These are phyloP conservation scores for Eucalyptus curtisii DNA, from an alignment of 345 rosid genomes.

Conservation along the genomic window DNA sequence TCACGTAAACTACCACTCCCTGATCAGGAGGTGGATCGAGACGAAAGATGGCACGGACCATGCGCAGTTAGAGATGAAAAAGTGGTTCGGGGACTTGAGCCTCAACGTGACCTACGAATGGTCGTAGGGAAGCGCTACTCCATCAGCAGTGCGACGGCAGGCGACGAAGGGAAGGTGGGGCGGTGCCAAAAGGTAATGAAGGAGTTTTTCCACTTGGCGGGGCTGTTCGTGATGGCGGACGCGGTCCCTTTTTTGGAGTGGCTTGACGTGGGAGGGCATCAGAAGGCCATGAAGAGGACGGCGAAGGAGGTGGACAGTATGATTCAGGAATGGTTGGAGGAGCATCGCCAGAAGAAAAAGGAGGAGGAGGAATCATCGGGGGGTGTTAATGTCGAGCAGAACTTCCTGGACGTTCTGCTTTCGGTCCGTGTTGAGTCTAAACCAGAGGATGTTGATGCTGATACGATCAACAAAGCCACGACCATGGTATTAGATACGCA, in stretches of 20 bases:
- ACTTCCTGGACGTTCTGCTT: slow-evolving; percentile 20
- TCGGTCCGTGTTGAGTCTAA: neutral
- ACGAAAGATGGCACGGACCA: neutral
- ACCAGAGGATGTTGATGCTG: neutral
- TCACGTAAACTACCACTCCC: neutral
- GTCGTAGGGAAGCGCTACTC: slow-evolving; percentile 5
- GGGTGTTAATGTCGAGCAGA: neutral
- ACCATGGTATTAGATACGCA: slow-evolving; percentile 10
- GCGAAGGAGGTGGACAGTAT: slow-evolving; percentile 7
- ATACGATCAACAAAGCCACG: slow-evolving; percentile 11
- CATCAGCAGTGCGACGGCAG: neutral
- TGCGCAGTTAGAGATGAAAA: slow-evolving; percentile 15
- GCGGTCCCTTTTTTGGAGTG: slow-evolving; percentile 14
- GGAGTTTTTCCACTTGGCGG: neutral
- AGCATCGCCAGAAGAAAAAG: slow-evolving; percentile 1
- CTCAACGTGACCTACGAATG: slow-evolving; percentile 8
- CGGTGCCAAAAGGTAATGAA: neutral
- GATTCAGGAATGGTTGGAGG: slow-evolving; percentile 7
- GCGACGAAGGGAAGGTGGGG: neutral
- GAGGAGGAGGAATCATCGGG: neutral
- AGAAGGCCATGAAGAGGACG: slow-evolving; percentile 10
- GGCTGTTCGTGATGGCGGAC: slow-evolving; percentile 11
- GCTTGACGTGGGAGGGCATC: slow-evolving; percentile 17
- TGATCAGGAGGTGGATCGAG: neutral
- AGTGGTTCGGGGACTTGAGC: slow-evolving; percentile 8